Base-by-base conservation (phyloP, 2,329 filamentous ascomycete genomes). In the Xylariaceae sp. region DNA sequence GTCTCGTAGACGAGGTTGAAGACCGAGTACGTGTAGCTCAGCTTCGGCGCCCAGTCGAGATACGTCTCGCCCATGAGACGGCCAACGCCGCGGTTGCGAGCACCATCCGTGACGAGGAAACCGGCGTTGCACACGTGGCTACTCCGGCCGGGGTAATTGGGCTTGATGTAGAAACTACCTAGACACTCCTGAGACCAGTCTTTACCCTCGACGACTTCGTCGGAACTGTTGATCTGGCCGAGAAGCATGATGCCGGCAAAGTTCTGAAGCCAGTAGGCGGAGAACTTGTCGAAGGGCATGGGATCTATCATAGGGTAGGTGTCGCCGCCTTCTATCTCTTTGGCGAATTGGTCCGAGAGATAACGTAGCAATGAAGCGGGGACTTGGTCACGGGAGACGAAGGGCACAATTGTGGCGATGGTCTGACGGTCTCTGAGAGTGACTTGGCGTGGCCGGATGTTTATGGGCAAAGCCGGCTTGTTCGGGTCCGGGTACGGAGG, bases 1-100 rank as follows among this genome's bases (percentile, higher is more conserved):
- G 90, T 96, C 79, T 96, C 92, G 78, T 96, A 96, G 6, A 96
- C 92, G 46, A 96, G 84, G 74, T 96, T 96, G 82, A 96, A 96
- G 61, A 96, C 91, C 36, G 90, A 93, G 78, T 96, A 96, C 1
- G 89, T 90, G 76, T 96, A 96, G 44, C 92, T 91, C 76, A 83
- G 89, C 85, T 86, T 85, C 26, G 89, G 88, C 12, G 89, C 88
- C 87, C 88, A 92, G 71, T 91, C 88, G 28, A 92, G 78, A 73
- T 91, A 92, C 26, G 85, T 81, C 76, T 91, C 88, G 50, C 89
- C 89, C 87, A 92, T 89, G 60, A 90, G 79, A 36, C 88, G 84
- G 53, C 89, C 89, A 1, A 90, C 89, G 63, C 89, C 89, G 58
- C 87, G 87, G 73, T 89, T 89, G 59, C 89, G 86, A 48, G 87